Percentiles rank a stretch among this genome's conserved stretches.
phyloP scores from a whole-genome alignment of 768 basidiomycete genomes.

The Boletus vermiculosoides region DNA sequence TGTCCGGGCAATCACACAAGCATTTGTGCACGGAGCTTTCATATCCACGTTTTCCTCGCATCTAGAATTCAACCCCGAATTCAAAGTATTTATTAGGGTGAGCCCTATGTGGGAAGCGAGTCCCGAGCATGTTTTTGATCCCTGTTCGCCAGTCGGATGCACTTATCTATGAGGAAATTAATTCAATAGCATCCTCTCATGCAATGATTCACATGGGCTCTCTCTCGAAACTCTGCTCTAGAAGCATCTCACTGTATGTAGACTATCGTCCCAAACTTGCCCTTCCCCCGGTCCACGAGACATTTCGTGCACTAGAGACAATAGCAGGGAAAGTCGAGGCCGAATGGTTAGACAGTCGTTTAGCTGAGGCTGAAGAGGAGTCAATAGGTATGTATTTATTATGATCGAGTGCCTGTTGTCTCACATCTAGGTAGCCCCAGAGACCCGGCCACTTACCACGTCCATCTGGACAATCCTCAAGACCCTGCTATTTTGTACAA shows the following conservation, averaged over 20 bases:
- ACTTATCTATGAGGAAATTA: conserved; percentile 36
- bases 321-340: conserved; percentile 45
- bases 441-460: conserved; percentile 44
- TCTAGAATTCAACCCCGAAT: conserved; percentile 24
- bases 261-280: conserved; percentile 34
- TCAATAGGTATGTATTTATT: conserved; percentile 35
- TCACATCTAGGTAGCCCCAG: conserved; percentile 36
- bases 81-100: conserved; percentile 20
- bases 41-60: conserved; percentile 43
- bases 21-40: conserved; percentile 59
- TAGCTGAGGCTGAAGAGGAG: conserved; percentile 27
- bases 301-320: conserved; percentile 28
- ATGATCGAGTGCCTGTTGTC: conserved; percentile 5
- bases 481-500: conserved; percentile 67
- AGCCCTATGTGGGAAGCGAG: not conserved
- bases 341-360: conserved; percentile 46
- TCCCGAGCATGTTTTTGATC: conserved; percentile 1
- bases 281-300: conserved; percentile 28
- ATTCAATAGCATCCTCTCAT: conserved; percentile 34
- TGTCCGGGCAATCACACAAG: conserved; percentile 49
- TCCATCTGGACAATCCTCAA: conserved; percentile 69
- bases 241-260: conserved; percentile 33
- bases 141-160: conserved; percentile 29
- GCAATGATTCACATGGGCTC: conserved; percentile 39
- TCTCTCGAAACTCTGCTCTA: conserved; percentile 40